Conservation (phyloP, 1,139 yeast species). For the Debaryomyces coudertii region DNA sequence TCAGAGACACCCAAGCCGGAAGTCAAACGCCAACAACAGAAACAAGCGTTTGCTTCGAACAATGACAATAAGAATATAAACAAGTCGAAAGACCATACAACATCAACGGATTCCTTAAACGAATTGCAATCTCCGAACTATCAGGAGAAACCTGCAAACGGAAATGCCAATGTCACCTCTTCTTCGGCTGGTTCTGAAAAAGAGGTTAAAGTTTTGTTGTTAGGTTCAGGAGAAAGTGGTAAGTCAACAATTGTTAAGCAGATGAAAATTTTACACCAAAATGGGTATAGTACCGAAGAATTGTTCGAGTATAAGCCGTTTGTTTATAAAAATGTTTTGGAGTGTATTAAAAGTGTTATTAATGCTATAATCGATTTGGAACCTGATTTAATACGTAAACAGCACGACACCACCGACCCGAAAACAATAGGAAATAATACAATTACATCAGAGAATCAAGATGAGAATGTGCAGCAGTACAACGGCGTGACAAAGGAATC, state of each 20-base stretch:
- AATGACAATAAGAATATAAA: conserved; percentile 11
- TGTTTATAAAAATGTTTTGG: conserved; percentile 67
- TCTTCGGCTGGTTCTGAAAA: conserved; percentile 22
- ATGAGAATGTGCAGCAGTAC: conserved; percentile 9
- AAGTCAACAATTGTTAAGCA: conserved; percentile 78
- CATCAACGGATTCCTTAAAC: conserved; percentile 25
- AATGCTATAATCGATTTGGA: conserved; percentile 57
- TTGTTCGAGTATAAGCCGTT: conserved; percentile 67
- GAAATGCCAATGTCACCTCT: conserved; percentile 5
- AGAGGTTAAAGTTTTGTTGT: conserved; percentile 62
- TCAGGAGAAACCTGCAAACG: conserved; percentile 5
- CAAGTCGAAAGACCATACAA: conserved; percentile 14
- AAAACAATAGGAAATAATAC: conserved; percentile 1
- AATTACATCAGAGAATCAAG: conserved; percentile 10
- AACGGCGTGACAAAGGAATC: conserved; percentile 18
- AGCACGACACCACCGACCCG: conserved; percentile 7
- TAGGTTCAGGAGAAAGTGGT: conserved; percentile 83
- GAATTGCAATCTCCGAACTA: conserved; percentile 3
- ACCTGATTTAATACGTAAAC: conserved; percentile 48
- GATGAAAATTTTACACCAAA: conserved; percentile 71
- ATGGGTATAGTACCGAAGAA: conserved; percentile 69
- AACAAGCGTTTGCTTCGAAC: conserved; percentile 15
- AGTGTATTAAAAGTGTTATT: conserved; percentile 64
- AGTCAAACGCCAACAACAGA: conserved; percentile 16
- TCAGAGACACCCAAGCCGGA: conserved; percentile 18